Percentiles rank a stretch among this genome's conserved stretches.
Evolutionary conservation across 768 basidiomycete species (phyloP).

Genomic region (Sistotremastrum suecicum): DNA sequence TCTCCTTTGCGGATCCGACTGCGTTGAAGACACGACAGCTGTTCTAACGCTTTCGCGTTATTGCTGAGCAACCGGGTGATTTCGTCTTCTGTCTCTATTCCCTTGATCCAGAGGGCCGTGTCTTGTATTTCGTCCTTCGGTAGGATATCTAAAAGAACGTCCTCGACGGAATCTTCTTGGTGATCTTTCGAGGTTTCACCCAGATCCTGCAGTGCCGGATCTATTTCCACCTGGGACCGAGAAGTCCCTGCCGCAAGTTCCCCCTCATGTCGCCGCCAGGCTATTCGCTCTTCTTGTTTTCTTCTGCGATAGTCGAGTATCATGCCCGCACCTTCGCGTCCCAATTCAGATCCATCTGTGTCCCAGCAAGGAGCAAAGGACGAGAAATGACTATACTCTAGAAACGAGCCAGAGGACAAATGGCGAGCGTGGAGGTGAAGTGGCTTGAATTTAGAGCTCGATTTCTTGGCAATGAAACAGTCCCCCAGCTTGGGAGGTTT

Average conservation of each 20-base stretch:
- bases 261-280: constrained; percentile 7
- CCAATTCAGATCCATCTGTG: constrained; percentile 61
- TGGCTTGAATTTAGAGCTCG: constrained; percentile 25
- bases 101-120: too few species aligned
- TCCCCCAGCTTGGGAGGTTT: constrained; percentile 38
- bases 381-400: constrained; percentile 65
- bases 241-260: constrained; percentile 13
- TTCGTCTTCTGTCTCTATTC: too few species aligned
- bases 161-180: constrained; percentile 27
- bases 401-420: constrained; percentile 50
- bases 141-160: constrained; percentile 13
- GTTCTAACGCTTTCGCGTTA: too few species aligned
- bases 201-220: constrained; percentile 5
- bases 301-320: constrained; percentile 23
- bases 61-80: too few species aligned
- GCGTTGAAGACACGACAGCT: neutral
- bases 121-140: too few species aligned
- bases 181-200: neutral
- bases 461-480: constrained; percentile 32
- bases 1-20: neutral
- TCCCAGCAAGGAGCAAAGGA: constrained; percentile 73
- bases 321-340: constrained; percentile 45
- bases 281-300: constrained; percentile 17
- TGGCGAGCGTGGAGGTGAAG: constrained; percentile 31
- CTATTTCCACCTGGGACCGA: constrained; percentile 9